Percentiles rank a stretch among this genome's conserved stretches.
phyloP scores from a whole-genome alignment of 2,329 filamentous ascomycete species.

The Colletotrichum chlorophyti region DNA sequence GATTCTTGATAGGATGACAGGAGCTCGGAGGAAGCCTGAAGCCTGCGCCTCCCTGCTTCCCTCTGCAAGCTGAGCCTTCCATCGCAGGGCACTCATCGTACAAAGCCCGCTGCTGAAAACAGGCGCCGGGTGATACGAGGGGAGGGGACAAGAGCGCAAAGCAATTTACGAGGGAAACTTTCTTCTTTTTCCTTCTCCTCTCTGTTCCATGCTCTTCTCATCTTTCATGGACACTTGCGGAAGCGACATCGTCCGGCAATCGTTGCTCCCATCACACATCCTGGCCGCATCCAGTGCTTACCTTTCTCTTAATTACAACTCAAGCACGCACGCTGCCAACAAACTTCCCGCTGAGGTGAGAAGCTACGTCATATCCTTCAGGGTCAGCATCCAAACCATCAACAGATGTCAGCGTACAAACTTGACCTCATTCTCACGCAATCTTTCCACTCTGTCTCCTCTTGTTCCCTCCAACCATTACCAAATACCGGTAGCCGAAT shows the following conservation, averaged over 20 bases:
- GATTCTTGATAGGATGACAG: conserved; percentile 9
- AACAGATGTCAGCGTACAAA: conserved; percentile 21
- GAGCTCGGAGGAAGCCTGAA: conserved; percentile 18
- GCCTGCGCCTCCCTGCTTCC: conserved; percentile 24
- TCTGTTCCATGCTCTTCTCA: not conserved
- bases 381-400: not conserved
- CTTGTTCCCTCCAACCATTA: not conserved
- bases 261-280: not conserved
- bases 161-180: not conserved
- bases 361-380: conserved; percentile 27
- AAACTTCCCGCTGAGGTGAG: conserved; percentile 11
- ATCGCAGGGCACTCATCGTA: not conserved
- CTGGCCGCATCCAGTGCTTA: conserved; percentile 9
- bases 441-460: not conserved
- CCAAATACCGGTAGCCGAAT: not conserved
- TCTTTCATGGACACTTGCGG: not conserved
- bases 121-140: conserved; percentile 17
- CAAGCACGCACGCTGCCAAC: too few relatives aligned
- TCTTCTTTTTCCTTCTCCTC: not conserved
- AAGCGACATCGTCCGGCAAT: not conserved
- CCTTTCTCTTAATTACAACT: not conserved
- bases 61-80: conserved; percentile 24
- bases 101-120: conserved; percentile 14
- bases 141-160: not conserved
- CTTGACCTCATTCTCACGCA: conserved; percentile 19